Evolutionary conservation across 2,329 filamentous ascomycete species (phyloP).

Genomic region (Plectosphaerella plurivora): DNA sequence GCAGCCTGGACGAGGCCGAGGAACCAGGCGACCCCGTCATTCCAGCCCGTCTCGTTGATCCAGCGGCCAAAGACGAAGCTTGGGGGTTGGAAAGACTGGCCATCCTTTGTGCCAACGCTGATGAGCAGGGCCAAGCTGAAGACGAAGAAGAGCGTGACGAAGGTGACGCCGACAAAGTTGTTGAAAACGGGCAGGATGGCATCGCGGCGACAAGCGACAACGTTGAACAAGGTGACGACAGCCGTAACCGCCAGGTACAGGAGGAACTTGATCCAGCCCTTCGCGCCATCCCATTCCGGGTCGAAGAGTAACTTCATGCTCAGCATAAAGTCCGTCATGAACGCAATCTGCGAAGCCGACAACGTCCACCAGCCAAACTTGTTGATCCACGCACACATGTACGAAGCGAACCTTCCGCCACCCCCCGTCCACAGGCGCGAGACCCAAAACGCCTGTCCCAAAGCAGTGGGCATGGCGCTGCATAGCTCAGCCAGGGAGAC

Average conservation of each 20-base stretch:
- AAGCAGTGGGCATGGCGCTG: constrained; percentile 55
- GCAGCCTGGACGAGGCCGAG: constrained; percentile 52
- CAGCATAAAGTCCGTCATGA: constrained; percentile 54
- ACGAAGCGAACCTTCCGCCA: constrained; percentile 44
- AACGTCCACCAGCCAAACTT: constrained; percentile 56
- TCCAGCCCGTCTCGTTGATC: constrained; percentile 48
- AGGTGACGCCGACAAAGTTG: constrained; percentile 50
- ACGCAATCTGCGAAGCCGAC: constrained; percentile 50
- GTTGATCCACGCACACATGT: constrained; percentile 57
- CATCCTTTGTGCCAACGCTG: constrained; percentile 39
- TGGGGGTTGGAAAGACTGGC: constrained; percentile 40
- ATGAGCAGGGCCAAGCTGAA: constrained; percentile 47
- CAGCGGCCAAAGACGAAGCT: constrained; percentile 49
- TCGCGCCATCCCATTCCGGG: constrained; percentile 36
- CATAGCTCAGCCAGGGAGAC: constrained; percentile 51
- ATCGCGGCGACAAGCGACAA: constrained; percentile 45
- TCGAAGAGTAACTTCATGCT: constrained; percentile 52
- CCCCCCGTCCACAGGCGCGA: constrained; percentile 31
- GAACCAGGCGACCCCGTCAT: constrained; percentile 53
- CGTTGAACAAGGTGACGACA: constrained; percentile 43
- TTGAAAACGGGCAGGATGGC: constrained; percentile 46
- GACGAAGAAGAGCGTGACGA: constrained; percentile 46
- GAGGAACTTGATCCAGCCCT: constrained; percentile 50
- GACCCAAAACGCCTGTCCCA: constrained; percentile 57
- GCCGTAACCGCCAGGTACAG: constrained; percentile 47